Conservation (phyloP, 331 rosid species). For the Acacia concinna region DNA sequence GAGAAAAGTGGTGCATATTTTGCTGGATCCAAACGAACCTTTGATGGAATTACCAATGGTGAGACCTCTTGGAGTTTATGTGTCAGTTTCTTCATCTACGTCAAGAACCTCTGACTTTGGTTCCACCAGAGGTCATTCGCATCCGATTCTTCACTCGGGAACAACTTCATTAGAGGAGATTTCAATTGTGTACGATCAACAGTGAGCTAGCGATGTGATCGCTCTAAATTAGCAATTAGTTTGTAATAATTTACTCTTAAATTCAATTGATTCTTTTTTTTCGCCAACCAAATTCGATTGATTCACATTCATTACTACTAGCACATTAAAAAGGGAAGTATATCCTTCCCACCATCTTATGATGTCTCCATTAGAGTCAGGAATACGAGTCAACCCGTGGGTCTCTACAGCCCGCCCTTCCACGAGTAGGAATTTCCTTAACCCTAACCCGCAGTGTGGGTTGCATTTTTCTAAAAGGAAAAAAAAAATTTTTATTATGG, state of each 20-base stretch:
- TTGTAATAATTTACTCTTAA: not conserved
- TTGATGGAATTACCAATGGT: slow-evolving; percentile 44
- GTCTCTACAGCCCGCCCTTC: too few species aligned
- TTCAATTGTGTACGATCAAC: not conserved
- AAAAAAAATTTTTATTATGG: too few species aligned
- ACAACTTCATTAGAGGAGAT: slow-evolving; percentile 22
- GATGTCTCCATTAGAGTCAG: not conserved
- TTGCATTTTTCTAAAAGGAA: too few species aligned
- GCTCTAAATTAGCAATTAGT: not conserved
- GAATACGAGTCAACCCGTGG: not conserved
- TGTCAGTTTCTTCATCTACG: slow-evolving; percentile 39
- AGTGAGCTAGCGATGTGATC: not conserved
- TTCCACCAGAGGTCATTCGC: slow-evolving; percentile 3
- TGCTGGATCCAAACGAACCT: slow-evolving; percentile 48
- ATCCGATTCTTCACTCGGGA: slow-evolving; percentile 1
- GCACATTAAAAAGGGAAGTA: not conserved
- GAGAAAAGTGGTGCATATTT: slow-evolving; percentile 50
- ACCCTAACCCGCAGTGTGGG: too few species aligned
- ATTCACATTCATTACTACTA: not conserved
- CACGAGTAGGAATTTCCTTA: too few species aligned
- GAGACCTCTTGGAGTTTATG: slow-evolving; percentile 43
- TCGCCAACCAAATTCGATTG: not conserved
- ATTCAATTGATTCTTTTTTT: too few species aligned
- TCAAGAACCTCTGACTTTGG: slow-evolving; percentile 29
- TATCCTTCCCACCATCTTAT: not conserved